phyloP scores from a whole-genome alignment of 1,284 basidiomycete species.

The Moesziomyces parantarcticus region DNA sequence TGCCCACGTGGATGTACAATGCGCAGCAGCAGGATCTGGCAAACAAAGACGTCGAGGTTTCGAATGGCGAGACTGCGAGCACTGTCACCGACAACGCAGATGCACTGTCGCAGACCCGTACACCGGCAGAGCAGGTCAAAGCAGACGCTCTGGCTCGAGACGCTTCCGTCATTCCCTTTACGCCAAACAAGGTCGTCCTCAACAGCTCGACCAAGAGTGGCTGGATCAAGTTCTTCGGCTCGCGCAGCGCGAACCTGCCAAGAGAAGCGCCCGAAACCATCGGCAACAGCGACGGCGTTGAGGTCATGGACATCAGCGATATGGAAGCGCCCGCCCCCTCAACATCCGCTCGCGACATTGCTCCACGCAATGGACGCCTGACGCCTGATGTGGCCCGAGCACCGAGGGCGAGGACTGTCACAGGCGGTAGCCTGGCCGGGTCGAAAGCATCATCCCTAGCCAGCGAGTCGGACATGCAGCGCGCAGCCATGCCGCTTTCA shows the following conservation, averaged over 20 bases:
- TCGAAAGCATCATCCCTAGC: slow-evolving; percentile 35
- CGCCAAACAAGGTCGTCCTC: slow-evolving; percentile 52
- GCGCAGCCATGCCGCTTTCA: slow-evolving; percentile 19
- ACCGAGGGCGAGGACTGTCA: slow-evolving; percentile 12
- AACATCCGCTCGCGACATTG: slow-evolving; percentile 4
- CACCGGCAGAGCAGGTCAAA: slow-evolving; percentile 63
- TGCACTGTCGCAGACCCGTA: slow-evolving; percentile 13
- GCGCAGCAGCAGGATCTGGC: slow-evolving; percentile 31
- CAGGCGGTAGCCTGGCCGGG: slow-evolving; percentile 10
- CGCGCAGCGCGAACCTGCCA: slow-evolving; percentile 41
- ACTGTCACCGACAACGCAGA: not conserved
- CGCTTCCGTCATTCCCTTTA: slow-evolving; percentile 20
- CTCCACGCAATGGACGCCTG: slow-evolving; percentile 8
- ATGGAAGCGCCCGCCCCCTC: slow-evolving; percentile 15
- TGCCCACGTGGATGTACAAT: slow-evolving; percentile 48
- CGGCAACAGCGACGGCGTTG: slow-evolving; percentile 42
- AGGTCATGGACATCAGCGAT: slow-evolving; percentile 61
- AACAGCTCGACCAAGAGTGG: slow-evolving; percentile 49
- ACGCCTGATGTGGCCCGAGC: slow-evolving; percentile 18
- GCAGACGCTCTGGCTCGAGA: slow-evolving; percentile 57
- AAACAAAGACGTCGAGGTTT: not conserved
- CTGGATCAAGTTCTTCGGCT: slow-evolving; percentile 60
- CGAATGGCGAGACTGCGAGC: not conserved
- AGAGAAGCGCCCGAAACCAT: slow-evolving; percentile 21
- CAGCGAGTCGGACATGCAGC: slow-evolving; percentile 13